phyloP scores from a whole-genome alignment of 179 eudicot genomes.

The Camellia oleifera region DNA sequence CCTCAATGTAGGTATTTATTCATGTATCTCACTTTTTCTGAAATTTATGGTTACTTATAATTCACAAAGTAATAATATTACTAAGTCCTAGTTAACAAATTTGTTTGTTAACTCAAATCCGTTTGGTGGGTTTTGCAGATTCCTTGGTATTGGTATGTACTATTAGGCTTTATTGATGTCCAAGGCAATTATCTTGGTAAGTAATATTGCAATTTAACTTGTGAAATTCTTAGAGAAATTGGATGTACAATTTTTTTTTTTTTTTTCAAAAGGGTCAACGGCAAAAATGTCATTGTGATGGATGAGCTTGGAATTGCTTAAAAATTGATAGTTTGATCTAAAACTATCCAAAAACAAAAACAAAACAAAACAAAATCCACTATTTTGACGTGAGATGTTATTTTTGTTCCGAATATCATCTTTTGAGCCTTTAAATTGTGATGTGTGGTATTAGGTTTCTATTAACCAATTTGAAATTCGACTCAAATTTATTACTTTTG shows the following conservation, averaged over 20 bases:
- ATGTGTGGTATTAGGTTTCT: too few species aligned
- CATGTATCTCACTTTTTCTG: background rate
- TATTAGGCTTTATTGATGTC: slow-evolving; percentile 70
- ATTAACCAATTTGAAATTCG: too few species aligned
- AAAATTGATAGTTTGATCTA: too few species aligned
- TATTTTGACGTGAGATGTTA: too few species aligned
- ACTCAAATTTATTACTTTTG: too few species aligned
- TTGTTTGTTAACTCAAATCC: background rate
- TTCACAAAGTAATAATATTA: background rate
- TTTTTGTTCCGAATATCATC: too few species aligned
- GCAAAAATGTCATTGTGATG: too few species aligned
- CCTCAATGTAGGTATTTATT: background rate
- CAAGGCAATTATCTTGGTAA: slow-evolving; percentile 84
- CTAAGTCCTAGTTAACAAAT: background rate
- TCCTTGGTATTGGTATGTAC: slow-evolving; percentile 79
- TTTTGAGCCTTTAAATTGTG: too few species aligned
- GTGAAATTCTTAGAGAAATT: too few species aligned
- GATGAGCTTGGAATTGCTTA: too few species aligned
- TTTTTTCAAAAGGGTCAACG: background rate
- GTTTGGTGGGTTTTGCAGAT: slow-evolving; percentile 45
- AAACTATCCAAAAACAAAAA: too few species aligned
- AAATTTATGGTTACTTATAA: background rate
- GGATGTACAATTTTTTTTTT: background rate
- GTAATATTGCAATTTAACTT: slow-evolving; percentile 14
- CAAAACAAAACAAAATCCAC: background rate